Evolutionary conservation across 352 stramenopile genomes (phyloP).

Genomic region (Phytophthora podocarpi): DNA sequence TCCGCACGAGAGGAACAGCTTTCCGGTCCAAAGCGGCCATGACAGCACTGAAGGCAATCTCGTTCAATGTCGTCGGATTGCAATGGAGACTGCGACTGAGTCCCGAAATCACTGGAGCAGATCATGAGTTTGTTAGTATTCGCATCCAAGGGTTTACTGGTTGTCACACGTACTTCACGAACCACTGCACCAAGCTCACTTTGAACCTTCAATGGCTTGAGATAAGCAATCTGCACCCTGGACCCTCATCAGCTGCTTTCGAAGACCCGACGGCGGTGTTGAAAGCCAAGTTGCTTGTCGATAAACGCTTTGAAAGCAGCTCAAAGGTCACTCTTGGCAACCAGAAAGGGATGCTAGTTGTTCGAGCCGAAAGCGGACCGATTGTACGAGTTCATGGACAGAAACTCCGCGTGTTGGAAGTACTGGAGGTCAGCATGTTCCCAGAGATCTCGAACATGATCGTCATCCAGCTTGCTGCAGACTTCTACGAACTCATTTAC

Average conservation of each 20-base stretch:
- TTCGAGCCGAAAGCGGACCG: conserved; percentile 77
- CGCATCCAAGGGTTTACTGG: conserved; percentile 63
- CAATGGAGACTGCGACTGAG: conserved; percentile 64
- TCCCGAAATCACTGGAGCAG: conserved; percentile 54
- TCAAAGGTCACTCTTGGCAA: conserved; percentile 32
- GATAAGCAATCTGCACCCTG: conserved; percentile 81
- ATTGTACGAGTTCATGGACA: conserved; percentile 67
- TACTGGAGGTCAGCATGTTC: conserved; percentile 85
- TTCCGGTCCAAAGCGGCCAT: conserved; percentile 26
- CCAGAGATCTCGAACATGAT: conserved; percentile 85
- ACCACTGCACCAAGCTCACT: conserved; percentile 74
- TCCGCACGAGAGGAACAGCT: conserved; percentile 48
- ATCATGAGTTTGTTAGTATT: conserved; percentile 83
- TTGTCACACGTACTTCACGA: conserved; percentile 71
- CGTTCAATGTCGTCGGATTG: conserved; percentile 63
- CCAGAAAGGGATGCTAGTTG: conserved; percentile 76
- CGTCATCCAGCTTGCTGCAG: conserved; percentile 77
- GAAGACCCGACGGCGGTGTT: conserved; percentile 77
- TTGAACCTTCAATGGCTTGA: conserved; percentile 85
- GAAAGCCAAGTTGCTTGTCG: conserved; percentile 68
- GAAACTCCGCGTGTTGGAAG: conserved; percentile 73
- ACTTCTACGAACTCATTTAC: conserved; percentile 86
- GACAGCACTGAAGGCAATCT: conserved; percentile 68
- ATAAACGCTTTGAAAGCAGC: conserved; percentile 55
- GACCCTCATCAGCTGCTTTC: conserved; percentile 72